Base-by-base conservation (phyloP, 495 filamentous ascomycete genomes). In the Penicillium maclennaniae region DNA sequence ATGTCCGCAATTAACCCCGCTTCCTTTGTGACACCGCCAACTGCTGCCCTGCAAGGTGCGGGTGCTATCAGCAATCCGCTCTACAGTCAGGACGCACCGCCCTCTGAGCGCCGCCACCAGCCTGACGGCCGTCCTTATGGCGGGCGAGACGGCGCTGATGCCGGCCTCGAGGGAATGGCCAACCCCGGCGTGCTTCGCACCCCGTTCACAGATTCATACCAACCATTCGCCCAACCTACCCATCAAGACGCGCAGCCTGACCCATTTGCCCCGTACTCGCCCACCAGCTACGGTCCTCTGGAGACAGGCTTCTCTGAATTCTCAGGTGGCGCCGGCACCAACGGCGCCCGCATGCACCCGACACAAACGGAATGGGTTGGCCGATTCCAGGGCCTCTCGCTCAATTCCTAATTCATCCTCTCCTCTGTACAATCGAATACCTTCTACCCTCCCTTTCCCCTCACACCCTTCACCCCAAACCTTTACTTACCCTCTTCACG, bases 1-100 rank as follows among this genome's bases (percentile, higher is more conserved):
- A 96, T 98, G 91, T 96, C 91, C 6, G 92, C 93, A 7, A 95
- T 98, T 73, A 98, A 98, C 63, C 95, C 93, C 3, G 93, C 93
- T 7, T 96, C 92, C 2, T 97, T 97, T 68, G 89, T 91, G n/a
- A 92, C 89, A 47, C 70, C 72, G 3, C 88, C 89, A 4, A 77
- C 81, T 23, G 74, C 87, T 43, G 84, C 87, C 26, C 70, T 92
- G 28, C 84, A 86, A 62, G 60, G 66, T 15, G 54, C 70, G 5
- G 49, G 60, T 34, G 45, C 41, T 4, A 57, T 67, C 36, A 20
- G 38, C 20, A 73, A 68, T 31, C 65, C 68, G 12, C 55, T 74
- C 4, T 77, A 72, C 47, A 51, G 38, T 38, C 69, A 69, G 28
- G 71, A 77, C 10, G 16, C 43, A n/a, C 45, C 62, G 16, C 59